Base-by-base conservation (phyloP, 345 rosid species). In the Raphanus sativus region DNA sequence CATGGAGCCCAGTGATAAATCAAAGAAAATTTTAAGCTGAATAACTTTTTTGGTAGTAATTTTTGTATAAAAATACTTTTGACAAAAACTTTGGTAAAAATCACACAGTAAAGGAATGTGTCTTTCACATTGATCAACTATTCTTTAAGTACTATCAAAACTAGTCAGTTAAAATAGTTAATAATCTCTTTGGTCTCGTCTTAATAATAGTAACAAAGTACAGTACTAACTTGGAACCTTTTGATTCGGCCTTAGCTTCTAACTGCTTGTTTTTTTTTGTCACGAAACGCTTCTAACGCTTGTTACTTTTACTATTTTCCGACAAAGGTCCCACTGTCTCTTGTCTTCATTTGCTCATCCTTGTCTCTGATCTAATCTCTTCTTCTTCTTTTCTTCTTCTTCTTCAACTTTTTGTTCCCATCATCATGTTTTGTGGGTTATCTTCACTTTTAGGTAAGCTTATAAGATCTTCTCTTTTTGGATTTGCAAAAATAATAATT, bases 371-470 rank as follows among this genome's bases (percentile, higher is more conserved):
- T 21, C 79, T 65, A 6, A 68, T 74, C 77, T 56, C 64, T 73
- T 70, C 67, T 73, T 48, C 10, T 58, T n/a, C 59, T 67, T 45
- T 21, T 62, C 30, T 42, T 36, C 68, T 24, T 28, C 59, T 12
- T 36, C 69, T 26, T 24, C 59, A 58, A 67, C 77, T 55, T 74
- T 74, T 65, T 55, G 67, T 67, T 32, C 17, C 15, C 61, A 75
- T 65, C 67, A 60, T 60, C 21, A 45, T 42, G 61, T 63, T 75
- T 50, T 30, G 73, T 67, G 73, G 67, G 73, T 48, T 75, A 67
- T 75, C 73, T 75, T 59, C 61, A 30, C 78, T 75, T 75, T 79
- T 28, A 62, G 61, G 78, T 79, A 61, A 67, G 61, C 17, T 59
- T 42, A 65, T 26, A 74, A 75, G 59, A 75, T 75, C 42, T 10